These are phyloP conservation scores for Pichia sp. DNA, from an alignment of 1,139 yeast species.

Conservation along the genomic window DNA sequence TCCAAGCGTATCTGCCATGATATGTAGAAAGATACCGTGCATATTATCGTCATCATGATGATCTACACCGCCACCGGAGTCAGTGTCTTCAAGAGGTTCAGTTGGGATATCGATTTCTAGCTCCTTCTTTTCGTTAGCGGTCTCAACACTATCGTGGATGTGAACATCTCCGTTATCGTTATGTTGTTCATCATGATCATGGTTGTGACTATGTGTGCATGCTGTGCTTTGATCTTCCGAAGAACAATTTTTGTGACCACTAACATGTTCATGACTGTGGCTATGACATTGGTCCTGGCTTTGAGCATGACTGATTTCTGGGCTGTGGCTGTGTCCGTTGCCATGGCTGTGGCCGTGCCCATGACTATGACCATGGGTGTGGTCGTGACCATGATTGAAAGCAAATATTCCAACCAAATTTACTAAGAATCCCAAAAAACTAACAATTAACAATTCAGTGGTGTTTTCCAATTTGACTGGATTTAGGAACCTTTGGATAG, in stretches of 20 bases:
- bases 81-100: not conserved
- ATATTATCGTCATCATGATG: slow-evolving; percentile 50
- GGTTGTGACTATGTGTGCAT: not conserved
- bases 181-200: slow-evolving; percentile 1
- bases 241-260: not conserved
- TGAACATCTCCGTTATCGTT: not conserved
- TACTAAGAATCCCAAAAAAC: slow-evolving; percentile 77
- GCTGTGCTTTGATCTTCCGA: too few species aligned
- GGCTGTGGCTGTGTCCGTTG: slow-evolving; percentile 4
- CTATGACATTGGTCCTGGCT: not conserved
- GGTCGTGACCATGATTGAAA: slow-evolving; percentile 67
- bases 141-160: not conserved
- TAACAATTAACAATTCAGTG: slow-evolving; percentile 80
- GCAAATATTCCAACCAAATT: slow-evolving; percentile 92
- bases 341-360: slow-evolving; percentile 29
- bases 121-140: not conserved
- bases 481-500: slow-evolving; percentile 69
- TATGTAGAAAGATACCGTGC: slow-evolving; percentile 91
- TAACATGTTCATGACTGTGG: not conserved
- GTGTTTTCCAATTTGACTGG: slow-evolving; percentile 80
- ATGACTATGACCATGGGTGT: slow-evolving; percentile 32
- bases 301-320: not conserved
- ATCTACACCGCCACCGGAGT: not conserved
- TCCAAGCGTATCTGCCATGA: slow-evolving; percentile 92
- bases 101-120: not conserved